Evolutionary conservation across 1,139 yeast species (phyloP).

Genomic region (Pichia inconspicua): DNA sequence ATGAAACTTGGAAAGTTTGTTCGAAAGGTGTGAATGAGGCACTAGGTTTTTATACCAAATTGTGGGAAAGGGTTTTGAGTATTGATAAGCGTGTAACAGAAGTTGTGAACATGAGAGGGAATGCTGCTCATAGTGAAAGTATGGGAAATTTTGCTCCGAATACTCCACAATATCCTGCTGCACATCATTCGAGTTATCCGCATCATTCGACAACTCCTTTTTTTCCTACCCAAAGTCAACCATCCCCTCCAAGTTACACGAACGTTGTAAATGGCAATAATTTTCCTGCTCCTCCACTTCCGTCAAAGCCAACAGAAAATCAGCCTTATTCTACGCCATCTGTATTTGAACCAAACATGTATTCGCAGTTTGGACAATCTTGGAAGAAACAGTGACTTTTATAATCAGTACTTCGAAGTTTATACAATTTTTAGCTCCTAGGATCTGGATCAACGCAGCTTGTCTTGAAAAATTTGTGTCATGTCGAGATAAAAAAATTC

Average conservation of each 20-base stretch:
- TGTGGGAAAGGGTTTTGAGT: conserved; percentile 39
- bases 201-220: conserved; percentile 1
- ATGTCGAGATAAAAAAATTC: neutral
- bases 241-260: conserved; percentile 9
- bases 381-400: conserved; percentile 11
- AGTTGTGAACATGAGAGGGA: conserved; percentile 29
- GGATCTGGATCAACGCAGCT: too few species aligned
- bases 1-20: conserved; percentile 50
- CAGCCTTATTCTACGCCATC: conserved; percentile 38
- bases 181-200: neutral
- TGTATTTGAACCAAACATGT: conserved; percentile 37
- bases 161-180: conserved; percentile 1
- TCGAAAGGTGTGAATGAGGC: conserved; percentile 57
- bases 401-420: neutral
- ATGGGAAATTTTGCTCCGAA: conserved; percentile 8
- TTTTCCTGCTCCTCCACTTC: conserved; percentile 20
- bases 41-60: conserved; percentile 49
- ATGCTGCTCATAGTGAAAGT: neutral
- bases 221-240: neutral
- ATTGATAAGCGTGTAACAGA: conserved; percentile 33
- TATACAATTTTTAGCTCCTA: too few species aligned
- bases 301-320: conserved; percentile 20
- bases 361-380: conserved; percentile 31
- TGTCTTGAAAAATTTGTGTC: neutral
- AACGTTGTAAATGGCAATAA: conserved; percentile 4